Conservation (phyloP, 768 basidiomycete genomes). For the Mycena haematopus region DNA sequence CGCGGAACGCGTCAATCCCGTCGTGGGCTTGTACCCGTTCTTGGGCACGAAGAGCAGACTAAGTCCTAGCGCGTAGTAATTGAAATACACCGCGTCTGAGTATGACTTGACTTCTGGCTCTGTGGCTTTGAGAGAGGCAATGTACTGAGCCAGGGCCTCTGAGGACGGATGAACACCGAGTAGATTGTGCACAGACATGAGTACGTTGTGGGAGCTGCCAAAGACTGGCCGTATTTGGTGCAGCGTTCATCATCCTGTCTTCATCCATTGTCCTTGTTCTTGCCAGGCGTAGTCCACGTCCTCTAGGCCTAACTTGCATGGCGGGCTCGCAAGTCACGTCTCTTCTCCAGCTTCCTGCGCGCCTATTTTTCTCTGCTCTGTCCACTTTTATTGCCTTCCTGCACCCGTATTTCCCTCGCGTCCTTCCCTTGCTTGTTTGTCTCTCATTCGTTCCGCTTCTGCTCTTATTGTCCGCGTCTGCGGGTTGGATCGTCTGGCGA, state of each 20-base stretch:
- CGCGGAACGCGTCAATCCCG: conserved; percentile 50
- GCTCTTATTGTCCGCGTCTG: conserved; percentile 62
- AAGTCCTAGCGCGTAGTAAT: conserved; percentile 79
- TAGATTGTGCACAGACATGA: conserved; percentile 38
- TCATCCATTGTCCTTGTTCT: too few relatives aligned
- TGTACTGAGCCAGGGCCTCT: conserved; percentile 46
- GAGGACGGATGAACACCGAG: conserved; percentile 62
- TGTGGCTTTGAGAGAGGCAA: conserved; percentile 42
- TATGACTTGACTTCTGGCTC: conserved; percentile 80
- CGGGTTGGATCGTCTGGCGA: conserved; percentile 80
- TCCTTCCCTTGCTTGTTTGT: conserved; percentile 72
- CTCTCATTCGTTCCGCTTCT: conserved; percentile 67
- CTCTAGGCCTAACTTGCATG: conserved; percentile 15
- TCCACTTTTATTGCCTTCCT: conserved; percentile 46
- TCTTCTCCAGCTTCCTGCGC: conserved; percentile 29
- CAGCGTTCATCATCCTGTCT: too few relatives aligned
- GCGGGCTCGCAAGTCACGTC: conserved; percentile 18
- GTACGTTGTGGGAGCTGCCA: not conserved
- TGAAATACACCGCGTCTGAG: conserved; percentile 86
- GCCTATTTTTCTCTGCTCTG: conserved; percentile 37
- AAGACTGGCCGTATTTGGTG: not conserved
- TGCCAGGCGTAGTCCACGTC: too few relatives aligned
- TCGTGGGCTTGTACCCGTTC: conserved; percentile 64
- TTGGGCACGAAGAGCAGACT: conserved; percentile 79
- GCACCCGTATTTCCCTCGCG: conserved; percentile 52